phyloP scores from a whole-genome alignment of 78 protist species.

The Chrysochromulina parva region DNA sequence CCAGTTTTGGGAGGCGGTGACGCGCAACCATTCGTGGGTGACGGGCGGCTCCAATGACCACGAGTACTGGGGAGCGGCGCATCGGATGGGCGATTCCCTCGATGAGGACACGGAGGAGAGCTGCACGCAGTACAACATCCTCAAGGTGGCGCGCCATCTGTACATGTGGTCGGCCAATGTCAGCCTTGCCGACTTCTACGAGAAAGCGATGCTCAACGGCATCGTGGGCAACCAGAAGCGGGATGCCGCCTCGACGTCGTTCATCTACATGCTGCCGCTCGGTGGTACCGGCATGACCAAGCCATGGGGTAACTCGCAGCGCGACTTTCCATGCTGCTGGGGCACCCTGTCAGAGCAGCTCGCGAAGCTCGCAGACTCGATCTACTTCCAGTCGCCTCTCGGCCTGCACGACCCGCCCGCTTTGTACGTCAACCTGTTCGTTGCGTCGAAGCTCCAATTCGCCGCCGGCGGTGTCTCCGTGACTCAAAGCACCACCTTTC shows the following conservation, averaged over 20 bases:
- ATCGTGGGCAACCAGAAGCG: neutral
- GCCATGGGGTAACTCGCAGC: neutral
- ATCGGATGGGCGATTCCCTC: neutral
- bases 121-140: slow-evolving; percentile 8
- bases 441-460: too few species aligned
- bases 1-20: neutral
- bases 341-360: neutral
- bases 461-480: too few species aligned
- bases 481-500: too few species aligned
- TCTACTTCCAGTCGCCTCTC: neutral
- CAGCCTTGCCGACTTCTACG: neutral
- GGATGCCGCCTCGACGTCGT: neutral
- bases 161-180: neutral
- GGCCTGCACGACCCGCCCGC: too few species aligned
- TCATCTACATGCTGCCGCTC: slow-evolving; percentile 24
- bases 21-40: neutral
- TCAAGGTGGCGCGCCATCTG: neutral
- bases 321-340: slow-evolving; percentile 16
- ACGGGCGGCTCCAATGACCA: neutral
- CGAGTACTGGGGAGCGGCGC: neutral
- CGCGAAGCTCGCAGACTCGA: neutral
- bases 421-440: neutral
- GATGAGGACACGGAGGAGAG: neutral
- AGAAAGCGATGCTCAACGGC: neutral
- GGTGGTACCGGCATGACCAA: neutral